A percentile compares a stretch with the other conserved stretches of the same genome.
phyloP scores from a whole-genome alignment of 495 filamentous ascomycete species.

The Lasiosphaeria hispida region DNA sequence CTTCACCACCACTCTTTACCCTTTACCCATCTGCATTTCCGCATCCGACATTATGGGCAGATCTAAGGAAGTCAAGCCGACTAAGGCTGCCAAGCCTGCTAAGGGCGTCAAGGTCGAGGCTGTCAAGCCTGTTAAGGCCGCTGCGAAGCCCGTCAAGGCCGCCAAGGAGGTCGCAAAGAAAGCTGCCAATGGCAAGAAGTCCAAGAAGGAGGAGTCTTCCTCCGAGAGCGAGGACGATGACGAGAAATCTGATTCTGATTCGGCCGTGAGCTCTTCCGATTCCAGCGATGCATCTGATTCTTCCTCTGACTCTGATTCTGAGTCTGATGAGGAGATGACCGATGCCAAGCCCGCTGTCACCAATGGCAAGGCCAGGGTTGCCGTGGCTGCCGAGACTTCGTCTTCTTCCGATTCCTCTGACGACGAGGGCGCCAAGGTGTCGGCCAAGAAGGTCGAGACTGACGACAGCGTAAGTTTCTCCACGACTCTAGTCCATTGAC shows the following conservation, averaged over 20 bases:
- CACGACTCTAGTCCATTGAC: too few species aligned
- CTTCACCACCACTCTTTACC: conserved; percentile 11
- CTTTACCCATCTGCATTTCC: conserved; percentile 22
- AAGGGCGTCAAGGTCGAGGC: conserved; percentile 49
- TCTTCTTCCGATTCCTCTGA: not conserved
- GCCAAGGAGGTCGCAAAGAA: conserved; percentile 29
- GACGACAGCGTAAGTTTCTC: conserved; percentile 16
- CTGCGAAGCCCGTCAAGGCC: conserved; percentile 43
- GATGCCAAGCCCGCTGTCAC: conserved; percentile 43
- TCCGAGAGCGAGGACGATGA: conserved; percentile 9
- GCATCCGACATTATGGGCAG: conserved; percentile 50
- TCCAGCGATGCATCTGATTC: conserved; percentile 37
- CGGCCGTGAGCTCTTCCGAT: conserved; percentile 25
- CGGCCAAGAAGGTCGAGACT: conserved; percentile 44
- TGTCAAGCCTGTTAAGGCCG: conserved; percentile 42
- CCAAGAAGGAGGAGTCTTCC: conserved; percentile 27
- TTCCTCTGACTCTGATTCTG: conserved; percentile 35
- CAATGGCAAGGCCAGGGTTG: conserved; percentile 35
- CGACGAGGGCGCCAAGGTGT: conserved; percentile 27
- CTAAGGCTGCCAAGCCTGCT: conserved; percentile 38
- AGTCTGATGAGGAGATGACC: conserved; percentile 50
- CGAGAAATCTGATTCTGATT: conserved; percentile 5
- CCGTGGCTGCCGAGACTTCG: conserved; percentile 16
- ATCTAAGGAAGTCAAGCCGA: conserved; percentile 49
- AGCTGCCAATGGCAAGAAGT: conserved; percentile 24